phyloP scores from a whole-genome alignment of 257 asterid species.

The Petunia axillaris region DNA sequence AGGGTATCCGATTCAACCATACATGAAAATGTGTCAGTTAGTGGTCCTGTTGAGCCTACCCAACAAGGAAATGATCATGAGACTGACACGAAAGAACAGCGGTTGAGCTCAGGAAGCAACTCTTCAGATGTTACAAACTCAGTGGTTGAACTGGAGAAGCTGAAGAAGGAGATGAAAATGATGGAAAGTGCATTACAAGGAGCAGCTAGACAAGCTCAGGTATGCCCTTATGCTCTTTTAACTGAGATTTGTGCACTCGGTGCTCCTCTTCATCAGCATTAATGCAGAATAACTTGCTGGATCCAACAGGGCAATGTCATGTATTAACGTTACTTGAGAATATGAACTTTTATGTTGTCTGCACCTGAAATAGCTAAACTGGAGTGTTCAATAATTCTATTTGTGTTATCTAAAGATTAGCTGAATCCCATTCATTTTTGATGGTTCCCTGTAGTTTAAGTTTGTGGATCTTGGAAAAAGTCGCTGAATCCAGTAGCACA shows the following conservation, averaged over 20 bases:
- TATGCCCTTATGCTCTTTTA: conserved; percentile 33
- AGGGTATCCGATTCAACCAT: conserved; percentile 40
- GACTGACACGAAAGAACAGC: conserved; percentile 42
- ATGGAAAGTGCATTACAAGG: conserved; percentile 94
- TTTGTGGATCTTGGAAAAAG: neutral
- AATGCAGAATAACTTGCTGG: neutral
- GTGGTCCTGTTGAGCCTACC: conserved; percentile 43
- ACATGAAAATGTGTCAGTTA: conserved; percentile 41
- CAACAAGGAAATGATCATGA: conserved; percentile 39
- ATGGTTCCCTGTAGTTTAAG: neutral
- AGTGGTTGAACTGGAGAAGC: conserved; percentile 66
- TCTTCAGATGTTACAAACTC: conserved; percentile 46
- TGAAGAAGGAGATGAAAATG: conserved; percentile 89
- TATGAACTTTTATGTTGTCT: conserved; percentile 8
- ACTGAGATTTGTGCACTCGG: conserved; percentile 21
- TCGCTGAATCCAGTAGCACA: neutral
- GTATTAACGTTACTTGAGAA: neutral
- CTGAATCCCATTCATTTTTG: neutral
- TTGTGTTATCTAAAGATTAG: conserved; percentile 15
- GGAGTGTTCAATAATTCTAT: neutral
- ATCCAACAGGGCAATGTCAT: neutral
- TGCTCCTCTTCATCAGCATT: neutral
- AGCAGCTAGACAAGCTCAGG: conserved; percentile 99
- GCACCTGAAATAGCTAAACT: neutral
- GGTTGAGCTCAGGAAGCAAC: conserved; percentile 47